These are phyloP conservation scores for Acanthamoeba divionensis DNA, from an alignment of 208 protist genomes.

Conservation along the genomic window DNA sequence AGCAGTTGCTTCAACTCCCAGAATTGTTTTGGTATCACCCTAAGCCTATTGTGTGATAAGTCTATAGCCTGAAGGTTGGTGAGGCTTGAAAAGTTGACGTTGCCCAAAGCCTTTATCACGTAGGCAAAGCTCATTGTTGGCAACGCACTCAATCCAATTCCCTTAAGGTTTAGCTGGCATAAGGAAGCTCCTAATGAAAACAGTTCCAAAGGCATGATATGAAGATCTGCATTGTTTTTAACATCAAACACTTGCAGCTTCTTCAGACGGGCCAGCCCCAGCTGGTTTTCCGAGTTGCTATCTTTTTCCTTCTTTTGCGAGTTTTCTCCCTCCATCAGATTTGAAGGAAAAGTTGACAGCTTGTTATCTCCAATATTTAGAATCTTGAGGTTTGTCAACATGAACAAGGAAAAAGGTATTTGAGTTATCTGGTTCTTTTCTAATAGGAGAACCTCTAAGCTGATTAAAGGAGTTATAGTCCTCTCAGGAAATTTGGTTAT, in stretches of 20 bases:
- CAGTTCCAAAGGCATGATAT: neutral
- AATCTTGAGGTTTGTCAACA: neutral
- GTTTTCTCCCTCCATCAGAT: neutral
- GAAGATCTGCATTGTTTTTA: neutral
- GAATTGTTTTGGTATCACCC: no score
- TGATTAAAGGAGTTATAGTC: neutral
- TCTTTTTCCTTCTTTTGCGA: neutral
- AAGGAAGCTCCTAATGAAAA: neutral
- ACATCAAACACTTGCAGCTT: neutral
- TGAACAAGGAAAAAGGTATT: slow-evolving; percentile 1
- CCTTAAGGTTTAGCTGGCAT: neutral
- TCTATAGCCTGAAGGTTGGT: neutral
- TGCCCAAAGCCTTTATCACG: slow-evolving; percentile 11
- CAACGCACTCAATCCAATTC: neutral
- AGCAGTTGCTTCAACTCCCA: neutral
- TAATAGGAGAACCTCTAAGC: neutral
- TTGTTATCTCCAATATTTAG: slow-evolving; percentile 9
- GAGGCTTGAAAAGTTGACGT: neutral
- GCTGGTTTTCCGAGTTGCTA: neutral
- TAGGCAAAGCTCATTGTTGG: slow-evolving; percentile 20
- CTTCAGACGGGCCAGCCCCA: neutral
- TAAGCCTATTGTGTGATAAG: neutral
- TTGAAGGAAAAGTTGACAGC: neutral
- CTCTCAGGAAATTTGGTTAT: slow-evolving; percentile 16
- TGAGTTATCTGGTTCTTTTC: neutral